Evolutionary conservation across 176 grass and related monocot genomes (phyloP).

Genomic region (Avena insularis): DNA sequence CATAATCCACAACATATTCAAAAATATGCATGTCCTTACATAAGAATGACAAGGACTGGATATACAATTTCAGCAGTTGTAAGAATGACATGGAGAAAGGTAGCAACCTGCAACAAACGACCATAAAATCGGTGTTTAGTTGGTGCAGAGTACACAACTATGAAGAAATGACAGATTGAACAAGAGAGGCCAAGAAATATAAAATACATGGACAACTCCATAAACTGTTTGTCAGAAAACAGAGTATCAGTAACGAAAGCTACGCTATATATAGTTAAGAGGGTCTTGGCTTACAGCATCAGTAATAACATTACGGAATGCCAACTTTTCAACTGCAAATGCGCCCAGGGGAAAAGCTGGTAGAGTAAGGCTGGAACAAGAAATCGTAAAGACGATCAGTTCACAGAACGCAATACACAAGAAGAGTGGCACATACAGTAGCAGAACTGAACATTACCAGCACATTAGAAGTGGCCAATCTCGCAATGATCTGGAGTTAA

Average conservation of each 20-base stretch:
- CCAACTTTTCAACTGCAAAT: constrained; percentile 86
- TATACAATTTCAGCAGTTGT: constrained; percentile 73
- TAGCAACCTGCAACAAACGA: constrained; percentile 62
- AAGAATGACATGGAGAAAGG: constrained; percentile 64
- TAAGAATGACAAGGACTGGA: constrained; percentile 89
- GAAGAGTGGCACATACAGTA: not conserved
- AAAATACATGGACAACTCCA: constrained; percentile 4
- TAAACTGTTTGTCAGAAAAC: constrained; percentile 17
- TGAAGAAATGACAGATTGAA: not conserved
- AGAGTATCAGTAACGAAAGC: constrained; percentile 8
- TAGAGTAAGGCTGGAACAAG: constrained; percentile 71
- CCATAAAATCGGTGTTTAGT: not conserved
- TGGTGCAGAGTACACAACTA: not conserved
- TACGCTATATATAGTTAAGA: constrained; percentile 26
- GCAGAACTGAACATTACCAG: constrained; percentile 63
- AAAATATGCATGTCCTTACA: constrained; percentile 58
- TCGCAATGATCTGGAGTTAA: constrained; percentile 76
- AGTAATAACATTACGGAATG: constrained; percentile 63
- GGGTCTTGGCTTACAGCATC: constrained; percentile 66
- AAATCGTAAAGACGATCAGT: not conserved
- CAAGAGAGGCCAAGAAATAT: constrained; percentile 22
- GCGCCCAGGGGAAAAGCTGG: constrained; percentile 70
- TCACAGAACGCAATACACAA: constrained; percentile 14
- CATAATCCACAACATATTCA: constrained; percentile 22
- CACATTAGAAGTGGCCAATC: constrained; percentile 99